Evolutionary conservation across 2,329 filamentous ascomycete genomes (phyloP), one percentile per base, ranked within the genome.

Genomic region (Bipolaris zeicola): DNA sequence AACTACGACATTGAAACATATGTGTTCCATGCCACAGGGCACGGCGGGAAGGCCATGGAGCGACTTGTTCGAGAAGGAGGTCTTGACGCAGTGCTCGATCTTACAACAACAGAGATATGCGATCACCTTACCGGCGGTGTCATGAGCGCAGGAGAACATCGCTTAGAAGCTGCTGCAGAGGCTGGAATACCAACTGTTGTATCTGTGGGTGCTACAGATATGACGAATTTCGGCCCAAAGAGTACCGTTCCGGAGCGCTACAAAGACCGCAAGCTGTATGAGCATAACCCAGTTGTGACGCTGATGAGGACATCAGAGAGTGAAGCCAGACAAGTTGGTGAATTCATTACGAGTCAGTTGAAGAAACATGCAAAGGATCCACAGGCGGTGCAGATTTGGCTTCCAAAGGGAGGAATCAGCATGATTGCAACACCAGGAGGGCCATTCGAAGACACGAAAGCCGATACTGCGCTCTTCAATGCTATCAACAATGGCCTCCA

Each of bases 11-110:
- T 84, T 47, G 87, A 90, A 62, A 80, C 83, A 2, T 88, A 85
- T 61, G 79, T 90, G 2, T 91, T 91, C 67, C 88, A 90, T 65
- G 88, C 88, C 2, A 90, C 88, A 0, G 88, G 88, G 0, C 81
- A 86, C 13, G 89, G 89, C 0, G 88, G 89, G 1, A 81, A 81
- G 49, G 86, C 88, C 0, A 88, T 91, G 88, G 89, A 91, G 68
- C 78, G 85, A 0, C 77, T 91, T 2, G 75, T 89, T 1, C 66
- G 70, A 0, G 83, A 87, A 62, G 79, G 79, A 0, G 75, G 78
- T n/a, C 76, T 91, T 1, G 86, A 89, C 64, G 88, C 84, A 0
- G 81, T 90, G 0, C 75, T 90, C 3, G 89, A 91, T 66, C 73
- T 91, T n/a, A 91, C 89, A 0, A 90, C 88, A 0, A 89, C 87